phyloP scores from a whole-genome alignment of 371 early-diverging fungal species.

The Lichtheimia ornata region DNA sequence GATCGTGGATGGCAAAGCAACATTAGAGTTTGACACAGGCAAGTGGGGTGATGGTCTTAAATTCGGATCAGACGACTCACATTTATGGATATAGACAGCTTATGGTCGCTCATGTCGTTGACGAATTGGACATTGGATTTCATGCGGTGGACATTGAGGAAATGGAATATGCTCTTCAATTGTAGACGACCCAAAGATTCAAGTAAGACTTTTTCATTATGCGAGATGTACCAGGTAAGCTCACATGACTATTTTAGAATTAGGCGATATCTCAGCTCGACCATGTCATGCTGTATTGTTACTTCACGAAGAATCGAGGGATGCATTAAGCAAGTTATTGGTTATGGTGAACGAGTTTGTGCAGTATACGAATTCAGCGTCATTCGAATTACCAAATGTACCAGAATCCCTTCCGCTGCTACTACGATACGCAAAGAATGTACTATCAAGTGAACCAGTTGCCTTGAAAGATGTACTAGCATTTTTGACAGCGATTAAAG shows the following conservation, averaged over 20 bases:
- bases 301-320: conserved; percentile 29
- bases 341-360: conserved; percentile 36
- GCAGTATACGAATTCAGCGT: conserved; percentile 20
- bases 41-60: conserved; percentile 1
- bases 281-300: conserved; percentile 37
- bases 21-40: conserved; percentile 27
- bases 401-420: conserved; percentile 30
- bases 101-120: conserved; percentile 43
- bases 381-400: conserved; percentile 29
- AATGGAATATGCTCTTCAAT: conserved; percentile 41
- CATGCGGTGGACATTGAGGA: conserved; percentile 35
- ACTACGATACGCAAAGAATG: conserved; percentile 22
- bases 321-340: conserved; percentile 23
- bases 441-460: conserved; percentile 29
- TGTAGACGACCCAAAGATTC: conserved; percentile 26
- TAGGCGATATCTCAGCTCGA: conserved; percentile 21
- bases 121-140: conserved; percentile 39
- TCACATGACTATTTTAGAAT: background rate
- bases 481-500: conserved; percentile 27
- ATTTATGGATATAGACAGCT: conserved; percentile 20
- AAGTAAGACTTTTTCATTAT: conserved; percentile 20
- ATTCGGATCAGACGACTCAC: background rate
- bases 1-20: conserved; percentile 6
- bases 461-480: conserved; percentile 25
- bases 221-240: background rate